Percentiles rank a stretch among this genome's conserved stretches.
Conservation (phyloP, 805 yeast genomes). For the Ogataea pignaliae region DNA sequence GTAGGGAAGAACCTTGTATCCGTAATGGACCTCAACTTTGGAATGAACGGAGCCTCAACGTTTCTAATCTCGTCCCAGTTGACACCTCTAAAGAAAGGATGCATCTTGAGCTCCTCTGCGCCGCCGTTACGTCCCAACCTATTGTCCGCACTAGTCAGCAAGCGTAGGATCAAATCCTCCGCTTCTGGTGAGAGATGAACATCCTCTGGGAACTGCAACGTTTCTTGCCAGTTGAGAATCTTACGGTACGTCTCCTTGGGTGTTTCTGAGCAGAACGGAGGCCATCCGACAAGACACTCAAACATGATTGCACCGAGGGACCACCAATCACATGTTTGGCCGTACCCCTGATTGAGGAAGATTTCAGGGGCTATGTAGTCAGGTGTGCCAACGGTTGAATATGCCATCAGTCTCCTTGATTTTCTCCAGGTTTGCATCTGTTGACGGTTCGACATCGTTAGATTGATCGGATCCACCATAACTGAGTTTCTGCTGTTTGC, state of each 20-base stretch:
- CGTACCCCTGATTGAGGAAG: slow-evolving; percentile 88
- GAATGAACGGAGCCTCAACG: slow-evolving; percentile 91
- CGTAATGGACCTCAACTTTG: slow-evolving; percentile 84
- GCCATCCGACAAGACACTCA: slow-evolving; percentile 95
- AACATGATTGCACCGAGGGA: slow-evolving; percentile 94
- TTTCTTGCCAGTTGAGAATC: slow-evolving; percentile 87
- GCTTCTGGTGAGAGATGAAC: slow-evolving; percentile 84
- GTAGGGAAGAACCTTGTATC: slow-evolving; percentile 98
- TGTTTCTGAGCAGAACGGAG: slow-evolving; percentile 92
- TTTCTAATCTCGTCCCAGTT: slow-evolving; percentile 87
- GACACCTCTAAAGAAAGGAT: slow-evolving; percentile 93
- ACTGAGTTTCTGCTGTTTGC: slow-evolving; percentile 63
- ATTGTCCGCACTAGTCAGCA: slow-evolving; percentile 73
- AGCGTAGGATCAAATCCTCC: slow-evolving; percentile 75
- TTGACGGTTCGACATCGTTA: slow-evolving; percentile 92
- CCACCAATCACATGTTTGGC: slow-evolving; percentile 99
- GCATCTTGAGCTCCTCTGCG: slow-evolving; percentile 83
- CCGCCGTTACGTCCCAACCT: slow-evolving; percentile 88
- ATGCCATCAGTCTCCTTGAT: slow-evolving; percentile 87
- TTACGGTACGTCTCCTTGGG: slow-evolving; percentile 92
- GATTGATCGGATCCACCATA: slow-evolving; percentile 90
- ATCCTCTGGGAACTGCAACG: slow-evolving; percentile 85
- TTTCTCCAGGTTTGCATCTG: slow-evolving; percentile 97
- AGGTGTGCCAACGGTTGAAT: slow-evolving; percentile 94
- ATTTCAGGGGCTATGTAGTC: slow-evolving; percentile 96